These are phyloP conservation scores for Sporisorium exsertum DNA, from an alignment of 1,284 basidiomycete genomes.

Conservation along the genomic window DNA sequence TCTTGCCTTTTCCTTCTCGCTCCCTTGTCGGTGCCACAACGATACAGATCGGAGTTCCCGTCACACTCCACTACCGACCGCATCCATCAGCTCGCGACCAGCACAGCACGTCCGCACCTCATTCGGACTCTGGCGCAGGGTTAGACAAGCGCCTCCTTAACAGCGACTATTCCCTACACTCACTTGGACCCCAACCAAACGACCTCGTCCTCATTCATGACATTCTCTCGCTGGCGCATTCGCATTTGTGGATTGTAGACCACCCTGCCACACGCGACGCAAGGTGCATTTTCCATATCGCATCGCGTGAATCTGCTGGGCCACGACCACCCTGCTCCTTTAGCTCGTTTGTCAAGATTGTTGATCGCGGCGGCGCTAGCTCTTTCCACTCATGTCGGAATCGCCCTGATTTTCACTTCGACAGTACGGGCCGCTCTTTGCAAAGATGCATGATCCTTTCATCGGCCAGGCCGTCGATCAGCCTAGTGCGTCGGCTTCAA, in stretches of 20 bases:
- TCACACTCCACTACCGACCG: not conserved
- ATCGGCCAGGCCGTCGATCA: conserved; percentile 12
- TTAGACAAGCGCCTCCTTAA: not conserved
- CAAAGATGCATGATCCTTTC: conserved; percentile 12
- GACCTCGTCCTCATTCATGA: not conserved
- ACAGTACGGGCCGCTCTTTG: conserved; percentile 4
- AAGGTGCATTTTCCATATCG: no score
- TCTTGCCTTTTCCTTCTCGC: not conserved
- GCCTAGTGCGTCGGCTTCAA: not conserved
- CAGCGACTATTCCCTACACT: no score
- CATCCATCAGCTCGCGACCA: conserved; percentile 1
- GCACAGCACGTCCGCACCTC: not conserved
- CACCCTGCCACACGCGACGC: no score
- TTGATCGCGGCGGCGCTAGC: not conserved
- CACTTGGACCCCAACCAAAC: not conserved
- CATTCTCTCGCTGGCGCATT: not conserved
- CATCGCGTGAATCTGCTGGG: not conserved
- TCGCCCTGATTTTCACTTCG: not conserved
- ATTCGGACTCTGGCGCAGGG: no score
- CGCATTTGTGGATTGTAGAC: not conserved
- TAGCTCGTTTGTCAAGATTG: not conserved
- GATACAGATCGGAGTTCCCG: not conserved
- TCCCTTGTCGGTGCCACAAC: no score
- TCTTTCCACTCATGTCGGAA: conserved; percentile 5
- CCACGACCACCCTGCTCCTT: not conserved